Evolutionary conservation across 495 filamentous ascomycete species (phyloP), one percentile per base, ranked within the genome.

Genomic region (Penicillium lividum): DNA sequence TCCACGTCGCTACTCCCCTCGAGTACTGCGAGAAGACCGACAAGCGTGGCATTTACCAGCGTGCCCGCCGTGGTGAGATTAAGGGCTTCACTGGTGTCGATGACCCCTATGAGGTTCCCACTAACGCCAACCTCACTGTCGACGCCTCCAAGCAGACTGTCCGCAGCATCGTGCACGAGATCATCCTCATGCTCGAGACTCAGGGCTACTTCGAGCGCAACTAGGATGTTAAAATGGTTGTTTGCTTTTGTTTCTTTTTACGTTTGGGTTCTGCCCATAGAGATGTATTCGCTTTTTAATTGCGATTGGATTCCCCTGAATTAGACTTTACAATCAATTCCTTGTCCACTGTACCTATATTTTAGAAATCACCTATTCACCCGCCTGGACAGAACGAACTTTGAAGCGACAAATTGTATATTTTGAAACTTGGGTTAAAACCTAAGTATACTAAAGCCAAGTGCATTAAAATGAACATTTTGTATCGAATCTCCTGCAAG

Each of bases 11-110:
- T 25, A 98, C 94, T 55, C 86, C 89, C 53, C 84, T 98, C 52
- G 91, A 95, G 77, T 82, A 92, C 80, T 90, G 87, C 74, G 94
- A 98, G 82, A 87, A 88, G 83, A 97, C 92, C 54, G 94, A 98
- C 75, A 95, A 91, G 84, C 82, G 86, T 58, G 95, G 94, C 27
- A 88, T 97, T 63, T 98, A 98, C 76, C 82, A 77, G 27, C 84
- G 85, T 76, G 94, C 94, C 13, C 84, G 95, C 52, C 81, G 76
- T 8, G 94, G 94, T 15, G 92, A 97, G 82, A 96, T 98, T 77
- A 94, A 91, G 86, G 92, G 92, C 33, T 98, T 98, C 81, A 98
- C 94, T 31, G 94, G 94, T 67, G 94, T 98, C 57, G 94, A 98
- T 74, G 94, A 97, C 74, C 92, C 94, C 54, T 98, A 98, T 72